Percentiles rank a stretch among this genome's conserved stretches.
These are phyloP conservation scores for Xylaria nigripes DNA, from an alignment of 495 filamentous ascomycete species.

Conservation along the genomic window DNA sequence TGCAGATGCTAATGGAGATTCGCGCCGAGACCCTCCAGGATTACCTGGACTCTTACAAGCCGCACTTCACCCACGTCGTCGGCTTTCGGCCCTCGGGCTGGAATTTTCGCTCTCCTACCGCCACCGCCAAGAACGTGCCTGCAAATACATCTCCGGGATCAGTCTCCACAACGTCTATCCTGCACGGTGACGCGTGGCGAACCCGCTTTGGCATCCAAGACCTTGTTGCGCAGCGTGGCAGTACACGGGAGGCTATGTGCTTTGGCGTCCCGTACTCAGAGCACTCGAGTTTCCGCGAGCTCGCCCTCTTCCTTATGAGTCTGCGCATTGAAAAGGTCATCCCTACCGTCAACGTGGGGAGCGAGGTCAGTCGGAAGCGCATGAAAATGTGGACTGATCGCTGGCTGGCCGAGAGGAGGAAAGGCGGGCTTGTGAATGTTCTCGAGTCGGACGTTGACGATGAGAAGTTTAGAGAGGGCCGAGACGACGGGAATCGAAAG, in stretches of 20 bases:
- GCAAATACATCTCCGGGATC: conserved; percentile 30
- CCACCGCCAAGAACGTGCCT: conserved; percentile 9
- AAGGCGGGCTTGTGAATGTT: conserved; percentile 61
- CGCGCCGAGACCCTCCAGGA: conserved; percentile 77
- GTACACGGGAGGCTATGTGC: conserved; percentile 64
- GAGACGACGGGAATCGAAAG: conserved; percentile 18
- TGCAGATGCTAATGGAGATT: conserved; percentile 92
- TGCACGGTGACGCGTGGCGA: conserved; percentile 67
- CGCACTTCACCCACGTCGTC: conserved; percentile 76
- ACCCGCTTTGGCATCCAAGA: conserved; percentile 55
- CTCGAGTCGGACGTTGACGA: conserved; percentile 21
- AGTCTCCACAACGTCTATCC: conserved; percentile 46
- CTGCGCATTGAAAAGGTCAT: conserved; percentile 81
- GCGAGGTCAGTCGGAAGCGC: conserved; percentile 49
- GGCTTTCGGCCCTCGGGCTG: conserved; percentile 88
- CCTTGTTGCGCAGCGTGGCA: conserved; percentile 70
- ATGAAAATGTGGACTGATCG: conserved; percentile 91
- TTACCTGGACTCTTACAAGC: conserved; percentile 69
- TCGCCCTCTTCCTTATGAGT: conserved; percentile 86
- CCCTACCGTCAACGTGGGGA: conserved; percentile 89
- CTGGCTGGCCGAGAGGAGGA: conserved; percentile 80
- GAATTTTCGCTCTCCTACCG: conserved; percentile 60
- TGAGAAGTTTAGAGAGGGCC: conserved; percentile 17
- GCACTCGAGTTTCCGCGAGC: conserved; percentile 86
- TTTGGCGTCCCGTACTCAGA: conserved; percentile 93